A percentile compares a stretch with the other conserved stretches of the same genome.
Evolutionary conservation across 306 rosid species (phyloP).

Genomic region (Quercus alba): DNA sequence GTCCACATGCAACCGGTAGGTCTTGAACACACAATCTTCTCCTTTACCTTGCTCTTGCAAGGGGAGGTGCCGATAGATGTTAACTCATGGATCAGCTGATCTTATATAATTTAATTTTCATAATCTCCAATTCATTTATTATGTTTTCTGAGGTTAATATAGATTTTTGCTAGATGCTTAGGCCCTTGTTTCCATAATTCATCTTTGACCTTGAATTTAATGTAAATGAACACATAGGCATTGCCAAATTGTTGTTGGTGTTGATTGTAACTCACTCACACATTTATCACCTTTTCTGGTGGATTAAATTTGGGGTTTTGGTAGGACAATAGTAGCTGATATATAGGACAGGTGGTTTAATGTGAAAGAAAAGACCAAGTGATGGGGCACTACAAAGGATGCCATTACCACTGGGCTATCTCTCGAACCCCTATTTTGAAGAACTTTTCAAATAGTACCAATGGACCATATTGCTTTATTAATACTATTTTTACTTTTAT

Average conservation of each 20-base stretch:
- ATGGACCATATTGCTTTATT: not conserved
- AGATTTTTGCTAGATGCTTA: not conserved
- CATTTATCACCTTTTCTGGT: not conserved
- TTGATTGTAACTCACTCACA: not conserved
- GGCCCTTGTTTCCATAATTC: not conserved
- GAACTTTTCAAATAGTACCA: not conserved
- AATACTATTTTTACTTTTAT: not conserved
- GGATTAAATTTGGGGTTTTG: not conserved
- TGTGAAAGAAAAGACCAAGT: not conserved
- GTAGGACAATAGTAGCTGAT: not conserved
- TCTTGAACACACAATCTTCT: too few species aligned
- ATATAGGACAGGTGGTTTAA: not conserved
- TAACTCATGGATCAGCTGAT: not conserved
- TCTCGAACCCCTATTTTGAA: not conserved
- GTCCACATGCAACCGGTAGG: too few species aligned
- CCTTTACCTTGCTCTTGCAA: too few species aligned
- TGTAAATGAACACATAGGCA: not conserved
- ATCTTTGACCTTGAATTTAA: not conserved
- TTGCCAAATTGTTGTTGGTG: not conserved
- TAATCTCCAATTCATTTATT: not conserved
- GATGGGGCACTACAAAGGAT: not conserved
- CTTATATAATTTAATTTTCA: not conserved
- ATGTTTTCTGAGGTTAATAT: not conserved
- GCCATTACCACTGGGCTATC: too few species aligned
- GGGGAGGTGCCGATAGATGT: not conserved